Evolutionary conservation across 2,329 filamentous ascomycete genomes (phyloP).

Genomic region (Aureobasidium sp.): DNA sequence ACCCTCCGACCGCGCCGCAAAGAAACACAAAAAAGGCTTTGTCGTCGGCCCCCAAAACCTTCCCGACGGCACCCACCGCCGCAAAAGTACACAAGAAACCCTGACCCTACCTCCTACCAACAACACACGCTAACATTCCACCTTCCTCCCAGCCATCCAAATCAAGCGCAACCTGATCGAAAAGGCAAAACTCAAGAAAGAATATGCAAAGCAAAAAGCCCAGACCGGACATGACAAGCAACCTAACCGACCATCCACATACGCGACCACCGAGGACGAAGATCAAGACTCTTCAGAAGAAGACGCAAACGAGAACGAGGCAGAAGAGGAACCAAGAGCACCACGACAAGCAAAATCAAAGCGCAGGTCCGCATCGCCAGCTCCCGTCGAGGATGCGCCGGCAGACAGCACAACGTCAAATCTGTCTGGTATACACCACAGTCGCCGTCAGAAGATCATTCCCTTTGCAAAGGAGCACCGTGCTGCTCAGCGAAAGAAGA

Average conservation of each 20-base stretch:
- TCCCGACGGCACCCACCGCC: slow-evolving; percentile 78
- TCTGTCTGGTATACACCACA: slow-evolving; percentile 22
- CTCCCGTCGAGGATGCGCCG: neutral
- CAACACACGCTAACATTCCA: neutral
- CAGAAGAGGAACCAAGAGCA: neutral
- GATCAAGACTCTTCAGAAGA: neutral
- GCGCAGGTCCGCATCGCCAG: neutral
- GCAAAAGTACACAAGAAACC: slow-evolving; percentile 54
- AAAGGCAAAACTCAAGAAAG: slow-evolving; percentile 88
- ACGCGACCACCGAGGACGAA: slow-evolving; percentile 24
- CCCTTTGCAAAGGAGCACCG: slow-evolving; percentile 40
- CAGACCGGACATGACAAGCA: slow-evolving; percentile 32
- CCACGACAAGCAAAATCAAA: neutral
- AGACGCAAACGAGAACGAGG: neutral
- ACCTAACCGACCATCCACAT: slow-evolving; percentile 22
- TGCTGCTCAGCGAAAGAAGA: slow-evolving; percentile 47
- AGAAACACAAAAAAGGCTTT: slow-evolving; percentile 64
- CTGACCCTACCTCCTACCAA: too few relatives aligned
- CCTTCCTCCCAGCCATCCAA: slow-evolving; percentile 59
- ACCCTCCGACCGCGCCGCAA: slow-evolving; percentile 30
- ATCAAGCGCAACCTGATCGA: slow-evolving; percentile 85
- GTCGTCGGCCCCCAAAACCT: slow-evolving; percentile 82
- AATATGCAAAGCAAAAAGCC: slow-evolving; percentile 81
- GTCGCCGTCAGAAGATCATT: slow-evolving; percentile 35
- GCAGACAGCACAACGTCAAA: neutral